Percentiles rank a stretch among this genome's conserved stretches.
Evolutionary conservation across 352 stramenopile genomes (phyloP).

Genomic region (Pythium dissotocum): DNA sequence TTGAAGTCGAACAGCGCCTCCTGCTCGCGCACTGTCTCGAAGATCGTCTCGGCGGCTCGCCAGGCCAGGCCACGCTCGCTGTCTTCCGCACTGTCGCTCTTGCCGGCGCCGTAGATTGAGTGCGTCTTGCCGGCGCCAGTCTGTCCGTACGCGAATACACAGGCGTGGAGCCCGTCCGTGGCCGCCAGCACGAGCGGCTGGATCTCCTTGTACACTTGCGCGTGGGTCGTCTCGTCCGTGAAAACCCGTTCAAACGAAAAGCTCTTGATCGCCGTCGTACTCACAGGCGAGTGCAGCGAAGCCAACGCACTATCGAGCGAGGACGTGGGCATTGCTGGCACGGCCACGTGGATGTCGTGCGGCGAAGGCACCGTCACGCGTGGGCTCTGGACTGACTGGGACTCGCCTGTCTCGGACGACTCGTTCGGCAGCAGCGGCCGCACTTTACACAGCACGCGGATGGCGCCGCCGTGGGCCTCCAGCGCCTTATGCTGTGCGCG

Average conservation of each 20-base stretch:
- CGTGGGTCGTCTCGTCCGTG: slow-evolving; percentile 55
- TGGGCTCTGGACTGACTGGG: not conserved
- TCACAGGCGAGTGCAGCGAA: not conserved
- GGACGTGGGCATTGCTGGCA: slow-evolving; percentile 14
- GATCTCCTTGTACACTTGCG: slow-evolving; percentile 92
- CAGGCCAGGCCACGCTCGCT: slow-evolving; percentile 42
- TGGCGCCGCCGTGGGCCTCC: slow-evolving; percentile 48
- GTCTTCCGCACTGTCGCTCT: not conserved
- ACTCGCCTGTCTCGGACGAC: slow-evolving; percentile 10
- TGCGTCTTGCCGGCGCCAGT: slow-evolving; percentile 44
- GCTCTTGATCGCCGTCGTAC: slow-evolving; percentile 23
- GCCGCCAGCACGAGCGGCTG: slow-evolving; percentile 87
- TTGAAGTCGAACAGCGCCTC: slow-evolving; percentile 47
- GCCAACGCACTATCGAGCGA: slow-evolving; percentile 7
- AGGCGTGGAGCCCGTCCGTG: slow-evolving; percentile 92
- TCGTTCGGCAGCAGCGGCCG: slow-evolving; percentile 39
- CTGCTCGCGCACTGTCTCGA: slow-evolving; percentile 38
- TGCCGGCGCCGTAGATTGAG: slow-evolving; percentile 31
- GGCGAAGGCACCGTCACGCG: slow-evolving; percentile 10
- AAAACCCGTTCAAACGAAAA: slow-evolving; percentile 90
- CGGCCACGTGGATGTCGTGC: slow-evolving; percentile 28
- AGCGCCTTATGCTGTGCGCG: slow-evolving; percentile 48
- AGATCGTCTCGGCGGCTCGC: slow-evolving; percentile 51
- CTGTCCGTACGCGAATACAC: slow-evolving; percentile 95
- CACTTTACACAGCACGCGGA: slow-evolving; percentile 84